Evolutionary conservation across 768 basidiomycete genomes (phyloP).

Genomic region (Suillus hirtellus): DNA sequence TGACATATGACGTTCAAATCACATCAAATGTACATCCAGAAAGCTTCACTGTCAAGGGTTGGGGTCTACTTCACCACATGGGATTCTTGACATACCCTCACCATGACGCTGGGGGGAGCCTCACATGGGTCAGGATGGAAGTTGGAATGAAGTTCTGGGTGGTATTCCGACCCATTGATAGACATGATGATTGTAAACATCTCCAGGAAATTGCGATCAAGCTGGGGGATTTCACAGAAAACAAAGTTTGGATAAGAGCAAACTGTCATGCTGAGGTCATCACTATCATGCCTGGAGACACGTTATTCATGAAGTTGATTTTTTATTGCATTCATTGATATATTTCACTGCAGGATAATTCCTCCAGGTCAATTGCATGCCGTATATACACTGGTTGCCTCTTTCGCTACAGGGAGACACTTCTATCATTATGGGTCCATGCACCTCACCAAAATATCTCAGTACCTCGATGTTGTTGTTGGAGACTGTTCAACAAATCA

Average conservation of each 20-base stretch:
- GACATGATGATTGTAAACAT: neutral
- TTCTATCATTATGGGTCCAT: too few species aligned
- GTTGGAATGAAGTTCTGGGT: neutral
- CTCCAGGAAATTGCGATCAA: neutral
- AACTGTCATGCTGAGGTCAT: neutral
- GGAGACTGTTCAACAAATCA: too few species aligned
- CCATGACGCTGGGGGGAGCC: slow-evolving; percentile 9
- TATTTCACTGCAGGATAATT: too few species aligned
- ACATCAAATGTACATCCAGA: neutral
- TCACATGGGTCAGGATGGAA: neutral
- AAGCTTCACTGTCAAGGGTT: neutral
- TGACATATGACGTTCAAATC: neutral
- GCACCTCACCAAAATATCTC: too few species aligned
- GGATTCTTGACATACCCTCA: slow-evolving; percentile 15
- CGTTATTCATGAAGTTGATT: too few species aligned
- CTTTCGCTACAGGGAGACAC: too few species aligned
- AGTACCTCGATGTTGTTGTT: too few species aligned
- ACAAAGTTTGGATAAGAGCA: neutral
- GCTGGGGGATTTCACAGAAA: neutral
- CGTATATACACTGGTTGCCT: too few species aligned
- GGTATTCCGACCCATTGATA: neutral
- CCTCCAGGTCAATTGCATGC: too few species aligned
- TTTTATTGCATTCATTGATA: too few species aligned
- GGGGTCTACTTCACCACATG: slow-evolving; percentile 13
- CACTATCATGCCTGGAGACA: neutral